Evolutionary conservation across 1,284 basidiomycete species (phyloP), one percentile per base, ranked within the genome.

Genomic region (Bjerkandera adusta): DNA sequence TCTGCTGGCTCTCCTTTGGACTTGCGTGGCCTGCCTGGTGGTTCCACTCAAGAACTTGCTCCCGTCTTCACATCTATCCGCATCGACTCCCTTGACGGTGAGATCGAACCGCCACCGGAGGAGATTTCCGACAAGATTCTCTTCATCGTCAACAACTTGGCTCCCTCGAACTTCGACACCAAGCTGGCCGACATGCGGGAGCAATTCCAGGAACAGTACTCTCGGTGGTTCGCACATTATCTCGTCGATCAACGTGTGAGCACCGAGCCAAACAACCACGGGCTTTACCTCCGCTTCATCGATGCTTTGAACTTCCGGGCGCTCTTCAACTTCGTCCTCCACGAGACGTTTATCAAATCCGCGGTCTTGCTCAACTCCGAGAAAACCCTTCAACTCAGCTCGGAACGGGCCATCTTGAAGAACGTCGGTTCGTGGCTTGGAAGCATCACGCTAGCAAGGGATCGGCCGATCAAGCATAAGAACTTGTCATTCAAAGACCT

Each of bases 121-220:
- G 90, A 91, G 54, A 70, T 89, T 18, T 92, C 93, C 18, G 97
- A 99, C 76, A 87, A 86, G 60, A 93, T 99, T 56, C 75, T 99
- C 40, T 99, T 99, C 76, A 93, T 97, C 59, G 85, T 99, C 69
- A 99, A 99, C 74, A 98, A 99, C 59, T 79, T 99, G 43, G 93
- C 96, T 1, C 90, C 92, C 3, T 91, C 76, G 68, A 99, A 99
- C 65, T 92, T 97, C 55, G 92, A 95, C 33, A 63, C 77, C 25
- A 98, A 97, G 68, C 70, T 94, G 27, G 66, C 70, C 34, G 94
- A 97, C 61, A 92, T 97, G 82, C 75, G 76, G 50, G 81, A 82
- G 42, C 72, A 88, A 47, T 94, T 95, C 65, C 78, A 88, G 39
- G 85, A 92, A 55, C 73, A 81, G 40, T 84, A 93, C 61, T 83